Evolutionary conservation across 306 rosid genomes (phyloP), one percentile per base, ranked within the genome.

Genomic region (Mucuna pruriens): DNA sequence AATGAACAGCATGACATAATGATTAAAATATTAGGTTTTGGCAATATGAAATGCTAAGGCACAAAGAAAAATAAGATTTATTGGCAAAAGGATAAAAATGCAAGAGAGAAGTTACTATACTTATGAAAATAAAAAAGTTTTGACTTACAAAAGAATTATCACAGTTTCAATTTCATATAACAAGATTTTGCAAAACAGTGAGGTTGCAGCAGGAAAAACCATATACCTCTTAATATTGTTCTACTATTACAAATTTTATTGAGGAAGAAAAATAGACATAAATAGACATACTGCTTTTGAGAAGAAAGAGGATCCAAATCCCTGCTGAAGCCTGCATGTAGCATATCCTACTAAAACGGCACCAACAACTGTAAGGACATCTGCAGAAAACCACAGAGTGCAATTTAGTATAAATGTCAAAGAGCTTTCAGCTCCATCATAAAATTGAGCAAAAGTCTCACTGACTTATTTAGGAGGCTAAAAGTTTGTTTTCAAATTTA

Each of bases 301-400:
- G 80, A 87, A 80, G 86, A 92, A 87, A 60, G 95, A 82, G 10
- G 95, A 83, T 52, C 94, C 96, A 45, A 87, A 86, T 62, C 99
- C 99, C 84, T 91, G 97, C 85, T 91, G 94, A 84, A 95, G 89
- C 85, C 88, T 88, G 87, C 92, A 93, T 26, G 95, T 91, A 45
- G 90, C 97, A 79, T 95, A 95, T 65, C 97, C 99, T 36, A 89
- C 78, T 71, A 95, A 42, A 68, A 93, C 86, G 40, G 98, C 97
- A 68, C 97, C 98, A 54, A 95, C 75, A 74, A 95, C 94, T 86
- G 91, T 87, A 46, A 94, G 93, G 83, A 93, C 62, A 86, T 95
- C 99, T 95, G 94, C 88, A 88, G 77, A 86, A 90, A 80, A 71
- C 40, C 71, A 61, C 79, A 69, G 29, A 19, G 20, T 19, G 29